Conservation (phyloP, 495 filamentous ascomycete species). For the Penicillium egyptiacum region DNA sequence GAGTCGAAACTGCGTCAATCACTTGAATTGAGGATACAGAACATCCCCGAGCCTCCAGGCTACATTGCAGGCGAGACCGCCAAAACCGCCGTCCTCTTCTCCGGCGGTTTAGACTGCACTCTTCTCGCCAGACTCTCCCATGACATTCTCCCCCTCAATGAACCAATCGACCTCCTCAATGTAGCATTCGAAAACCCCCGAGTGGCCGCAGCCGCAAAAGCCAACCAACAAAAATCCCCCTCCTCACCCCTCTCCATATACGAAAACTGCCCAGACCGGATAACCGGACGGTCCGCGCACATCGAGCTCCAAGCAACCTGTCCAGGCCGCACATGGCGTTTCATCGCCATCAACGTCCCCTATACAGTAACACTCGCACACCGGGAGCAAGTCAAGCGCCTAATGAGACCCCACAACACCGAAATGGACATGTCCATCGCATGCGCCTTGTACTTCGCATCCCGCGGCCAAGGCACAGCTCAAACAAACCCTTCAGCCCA, state of each 20-base stretch:
- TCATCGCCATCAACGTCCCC: constrained; percentile 80
- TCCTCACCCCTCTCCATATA: constrained; percentile 51
- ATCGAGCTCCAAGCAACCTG: constrained; percentile 71
- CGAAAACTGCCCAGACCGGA: constrained; percentile 83
- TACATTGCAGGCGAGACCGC: constrained; percentile 34
- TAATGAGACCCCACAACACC: constrained; percentile 92
- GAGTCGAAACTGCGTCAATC: constrained; percentile 61
- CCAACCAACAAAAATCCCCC: constrained; percentile 9
- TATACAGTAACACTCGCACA: constrained; percentile 73
- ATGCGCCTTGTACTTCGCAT: constrained; percentile 87
- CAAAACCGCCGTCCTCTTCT: constrained; percentile 83
- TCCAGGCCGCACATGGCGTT: constrained; percentile 72
- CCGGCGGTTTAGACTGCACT: constrained; percentile 91
- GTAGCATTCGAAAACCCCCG: constrained; percentile 96
- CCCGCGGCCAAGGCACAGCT: constrained; percentile 65
- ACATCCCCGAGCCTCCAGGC: constrained; percentile 60
- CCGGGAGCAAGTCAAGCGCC: constrained; percentile 62
- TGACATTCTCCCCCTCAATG: constrained; percentile 64
- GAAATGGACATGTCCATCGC: constrained; percentile 99
- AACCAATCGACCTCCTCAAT: constrained; percentile 85
- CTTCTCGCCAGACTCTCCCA: constrained; percentile 82
- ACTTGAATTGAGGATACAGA: constrained; percentile 60
- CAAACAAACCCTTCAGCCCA: neutral
- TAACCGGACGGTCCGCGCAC: constrained; percentile 76
- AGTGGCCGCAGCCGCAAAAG: constrained; percentile 47